Conservation (phyloP, 495 filamentous ascomycete genomes). For the Chaetomium cochliodes region DNA sequence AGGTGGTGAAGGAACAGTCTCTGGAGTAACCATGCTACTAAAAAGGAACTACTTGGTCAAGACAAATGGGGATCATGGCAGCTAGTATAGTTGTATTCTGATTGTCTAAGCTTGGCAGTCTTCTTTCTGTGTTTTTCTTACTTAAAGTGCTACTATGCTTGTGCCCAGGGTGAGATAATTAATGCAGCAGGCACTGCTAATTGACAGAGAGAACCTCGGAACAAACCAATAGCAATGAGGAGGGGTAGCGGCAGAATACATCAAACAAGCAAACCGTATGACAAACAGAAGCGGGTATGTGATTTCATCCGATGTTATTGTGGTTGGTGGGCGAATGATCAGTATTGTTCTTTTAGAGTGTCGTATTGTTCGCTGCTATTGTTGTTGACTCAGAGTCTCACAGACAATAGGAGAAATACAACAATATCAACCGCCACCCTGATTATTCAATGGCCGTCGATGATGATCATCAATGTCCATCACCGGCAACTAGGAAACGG, state of each 20-base stretch:
- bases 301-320: conserved; percentile 3
- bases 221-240: background rate
- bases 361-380: conserved; percentile 15
- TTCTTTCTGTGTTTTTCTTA: background rate
- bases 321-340: conserved; percentile 6
- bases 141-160: background rate
- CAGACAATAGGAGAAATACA: conserved; percentile 9
- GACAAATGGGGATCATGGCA: background rate
- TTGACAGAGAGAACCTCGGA: background rate
- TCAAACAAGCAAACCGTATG: background rate
- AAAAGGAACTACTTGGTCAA: background rate
- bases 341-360: background rate
- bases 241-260: background rate
- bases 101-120: background rate
- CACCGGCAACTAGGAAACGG: background rate
- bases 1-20: no score
- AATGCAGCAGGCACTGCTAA: background rate
- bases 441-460: background rate
- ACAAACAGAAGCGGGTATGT: background rate
- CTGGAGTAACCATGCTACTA: background rate
- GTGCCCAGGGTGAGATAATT: background rate
- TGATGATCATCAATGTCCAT: background rate
- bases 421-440: conserved; percentile 1
- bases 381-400: conserved; percentile 4
- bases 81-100: background rate